Evolutionary conservation across 148 eudicot genomes (phyloP).

Genomic region (Nyssa sinensis): DNA sequence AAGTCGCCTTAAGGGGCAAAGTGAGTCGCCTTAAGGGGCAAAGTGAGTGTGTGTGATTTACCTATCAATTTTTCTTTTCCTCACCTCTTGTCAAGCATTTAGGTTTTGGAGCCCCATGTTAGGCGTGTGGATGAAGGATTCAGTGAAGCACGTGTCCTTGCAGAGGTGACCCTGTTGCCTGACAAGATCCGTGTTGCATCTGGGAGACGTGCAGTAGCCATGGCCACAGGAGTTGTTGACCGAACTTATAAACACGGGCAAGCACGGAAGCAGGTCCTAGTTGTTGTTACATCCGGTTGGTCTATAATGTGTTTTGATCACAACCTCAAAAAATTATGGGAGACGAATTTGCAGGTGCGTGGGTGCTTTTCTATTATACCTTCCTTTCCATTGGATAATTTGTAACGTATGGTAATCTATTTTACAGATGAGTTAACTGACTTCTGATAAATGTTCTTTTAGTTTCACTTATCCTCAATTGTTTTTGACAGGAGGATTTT

Average conservation of each 20-base stretch:
- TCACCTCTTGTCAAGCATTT: conserved; percentile 11
- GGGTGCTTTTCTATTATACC: background rate
- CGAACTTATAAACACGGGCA: conserved; percentile 58
- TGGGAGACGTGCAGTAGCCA: conserved; percentile 95
- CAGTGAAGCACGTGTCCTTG: conserved; percentile 84
- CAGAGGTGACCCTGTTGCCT: conserved; percentile 79
- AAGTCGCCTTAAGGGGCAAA: too few relatives aligned
- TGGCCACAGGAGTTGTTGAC: conserved; percentile 90
- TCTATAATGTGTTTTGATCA: conserved; percentile 97
- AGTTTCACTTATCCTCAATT: conserved; percentile 1
- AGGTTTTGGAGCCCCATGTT: conserved; percentile 89
- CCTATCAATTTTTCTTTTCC: background rate
- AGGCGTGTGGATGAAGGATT: conserved; percentile 94
- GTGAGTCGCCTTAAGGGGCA: too few relatives aligned
- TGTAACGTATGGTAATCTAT: conserved; percentile 1
- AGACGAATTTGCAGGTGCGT: conserved; percentile 74
- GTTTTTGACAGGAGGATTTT: conserved; percentile 71
- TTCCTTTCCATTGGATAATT: background rate
- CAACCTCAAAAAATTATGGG: conserved; percentile 95
- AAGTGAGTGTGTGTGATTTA: too few relatives aligned
- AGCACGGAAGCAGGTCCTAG: conserved; percentile 81
- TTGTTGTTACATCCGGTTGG: conserved; percentile 98
- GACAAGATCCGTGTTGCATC: conserved; percentile 89
- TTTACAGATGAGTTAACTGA: background rate
- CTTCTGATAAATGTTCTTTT: background rate